Base-by-base conservation (phyloP, 495 filamentous ascomycete species). In the Delitschia confertaspora region DNA sequence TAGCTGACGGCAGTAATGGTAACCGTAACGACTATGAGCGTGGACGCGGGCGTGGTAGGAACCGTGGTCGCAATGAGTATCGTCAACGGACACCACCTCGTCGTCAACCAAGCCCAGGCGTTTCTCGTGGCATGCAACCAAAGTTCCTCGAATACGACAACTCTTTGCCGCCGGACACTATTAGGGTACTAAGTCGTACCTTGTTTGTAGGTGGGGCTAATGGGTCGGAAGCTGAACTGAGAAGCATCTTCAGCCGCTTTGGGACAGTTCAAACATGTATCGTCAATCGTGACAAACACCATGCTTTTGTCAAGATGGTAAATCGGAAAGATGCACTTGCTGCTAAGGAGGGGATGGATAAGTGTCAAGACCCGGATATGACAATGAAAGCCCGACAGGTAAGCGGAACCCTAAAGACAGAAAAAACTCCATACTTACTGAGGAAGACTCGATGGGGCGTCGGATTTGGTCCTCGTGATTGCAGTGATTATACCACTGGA, bases 271-370 rank as follows among this genome's bases (percentile, higher is more conserved):
- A 99, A 57, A 93, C 88, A 8, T 95, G 88, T 63, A 99, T 99
- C 47, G 89, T 95, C 56, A 94, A 96, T 65, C 80, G 82, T 45
- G 93, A 96, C 53, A 96, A 95, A 65, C 83, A 91, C 17, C 93
- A 96, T 65, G 91, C 91, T 9, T 99, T 99, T 57, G 88, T 99
- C 49, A 99, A 99, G 64, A 96, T 99, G 91, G 73, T 88, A 44
- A 85, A 73, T 41, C 87, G 93, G 18, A 68, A 73, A 21, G 88
- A 95, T 59, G 88, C 91, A 8, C 72, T 94, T 20, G 63, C 60
- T 37, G 91, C 91, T 36, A 85, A 91, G 48, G 76, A 82, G n/a
- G 85, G 80, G 30, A 95, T 96, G 88, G 88, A 95, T 53, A 80
- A 78, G 3, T 73, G 77, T 51, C 76, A 79, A 42, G 71, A 73